Evolutionary conservation across 345 rosid species (phyloP), one percentile per base, ranked within the genome.

Genomic region (Salix suchowensis): DNA sequence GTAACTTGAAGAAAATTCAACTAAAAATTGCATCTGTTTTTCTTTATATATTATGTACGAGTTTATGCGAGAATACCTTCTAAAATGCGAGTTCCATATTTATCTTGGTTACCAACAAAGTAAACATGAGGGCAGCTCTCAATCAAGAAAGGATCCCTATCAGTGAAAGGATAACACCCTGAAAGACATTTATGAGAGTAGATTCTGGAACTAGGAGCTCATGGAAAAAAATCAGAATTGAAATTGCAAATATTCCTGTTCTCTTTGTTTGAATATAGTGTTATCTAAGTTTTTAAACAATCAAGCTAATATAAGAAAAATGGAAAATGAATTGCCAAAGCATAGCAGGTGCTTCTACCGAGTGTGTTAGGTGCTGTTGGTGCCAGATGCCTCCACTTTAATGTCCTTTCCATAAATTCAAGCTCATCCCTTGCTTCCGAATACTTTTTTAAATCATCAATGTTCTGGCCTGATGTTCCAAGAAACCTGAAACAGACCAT

Each of bases 381-480:
- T 65, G 98, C 97, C 69, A 96, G 87, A 90, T 94, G 98, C 84
- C 98, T 89, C 99, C 99, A 94, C 77, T 83, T 89, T 77, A 96
- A 77, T 58, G 97, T 96, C 86, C 98, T 90, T 87, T 92, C 98
- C 74, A 96, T 87, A 76, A 91, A 92, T 50, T 96, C 97, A 80
- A 96, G 91, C 77, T 78, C 87, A 83, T 92, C 85, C 52, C 88
- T 76, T 66, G 93, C 99, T 79, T 91, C 96, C 13, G 98, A 92
- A 80, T 96, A 94, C 86, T 94, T 94, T 66, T 85, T 85, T 70
- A 96, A 95, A 86, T 94, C 99, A 74, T 92, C 93, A 30, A 96
- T 88, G 68, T 94, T 96, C 84, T 96, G 98, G 80, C 98, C 99
- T n/a, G 99, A 96, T 34, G 99, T 96, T 85, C 99, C 97, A 79